These are phyloP conservation scores for Lotmaria passim DNA, from an alignment of 208 protist species.

Conservation along the genomic window DNA sequence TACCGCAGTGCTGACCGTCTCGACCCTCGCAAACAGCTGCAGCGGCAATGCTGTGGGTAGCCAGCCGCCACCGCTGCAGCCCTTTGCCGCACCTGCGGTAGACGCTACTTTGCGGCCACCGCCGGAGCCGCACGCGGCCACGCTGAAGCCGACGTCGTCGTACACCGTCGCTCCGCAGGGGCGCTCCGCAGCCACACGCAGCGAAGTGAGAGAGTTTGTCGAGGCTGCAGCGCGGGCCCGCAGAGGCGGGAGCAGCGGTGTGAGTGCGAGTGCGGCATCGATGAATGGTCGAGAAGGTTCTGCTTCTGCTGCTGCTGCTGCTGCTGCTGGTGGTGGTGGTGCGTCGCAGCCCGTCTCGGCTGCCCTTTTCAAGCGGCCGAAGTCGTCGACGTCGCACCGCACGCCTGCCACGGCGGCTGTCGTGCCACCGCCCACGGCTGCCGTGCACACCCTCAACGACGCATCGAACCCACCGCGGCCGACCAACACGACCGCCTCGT, in stretches of 20 bases:
- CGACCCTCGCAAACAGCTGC: too few species aligned
- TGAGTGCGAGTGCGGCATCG: too few species aligned
- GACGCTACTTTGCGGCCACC: not conserved
- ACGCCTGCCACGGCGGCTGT: conserved; percentile 8
- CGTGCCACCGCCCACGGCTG: conserved; percentile 2
- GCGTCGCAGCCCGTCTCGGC: too few species aligned
- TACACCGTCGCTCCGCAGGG: not conserved
- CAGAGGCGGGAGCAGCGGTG: too few species aligned
- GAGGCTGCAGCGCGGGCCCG: conserved; percentile 6
- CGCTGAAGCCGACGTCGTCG: not conserved
- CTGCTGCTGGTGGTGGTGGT: too few species aligned
- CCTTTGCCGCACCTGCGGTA: not conserved
- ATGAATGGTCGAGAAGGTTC: too few species aligned
- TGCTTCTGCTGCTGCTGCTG: not conserved
- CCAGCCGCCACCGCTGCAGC: not conserved
- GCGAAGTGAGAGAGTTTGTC: conserved; percentile 5
- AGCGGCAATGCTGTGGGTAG: too few species aligned
- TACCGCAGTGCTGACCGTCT: too few species aligned
- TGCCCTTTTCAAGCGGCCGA: too few species aligned
- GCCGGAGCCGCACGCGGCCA: not conserved
- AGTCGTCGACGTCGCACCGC: not conserved
- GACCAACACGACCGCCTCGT: not conserved
- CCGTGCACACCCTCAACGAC: not conserved
- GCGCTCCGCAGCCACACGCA: not conserved
- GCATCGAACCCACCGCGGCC: not conserved